phyloP scores from a whole-genome alignment of 202 grass and related monocot genomes.

The Digitaria exilis region DNA sequence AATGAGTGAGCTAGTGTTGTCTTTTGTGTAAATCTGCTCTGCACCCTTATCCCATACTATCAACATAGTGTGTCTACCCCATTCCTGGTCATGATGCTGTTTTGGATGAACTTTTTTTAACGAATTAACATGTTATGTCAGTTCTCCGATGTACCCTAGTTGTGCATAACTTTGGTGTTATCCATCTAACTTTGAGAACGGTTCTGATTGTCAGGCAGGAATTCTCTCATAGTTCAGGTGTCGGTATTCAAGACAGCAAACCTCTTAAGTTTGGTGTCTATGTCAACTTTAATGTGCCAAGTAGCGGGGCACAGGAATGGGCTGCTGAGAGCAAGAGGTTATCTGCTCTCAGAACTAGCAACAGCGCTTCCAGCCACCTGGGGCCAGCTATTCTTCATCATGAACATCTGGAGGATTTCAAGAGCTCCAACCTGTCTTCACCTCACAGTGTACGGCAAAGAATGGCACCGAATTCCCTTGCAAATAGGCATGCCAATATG shows the following conservation, averaged over 20 bases:
- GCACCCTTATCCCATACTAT: neutral
- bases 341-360: conserved; percentile 31
- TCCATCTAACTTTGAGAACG: conserved; percentile 25
- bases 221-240: conserved; percentile 38
- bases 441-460: conserved; percentile 35
- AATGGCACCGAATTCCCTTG: conserved; percentile 45
- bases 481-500: conserved; percentile 36
- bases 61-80: neutral
- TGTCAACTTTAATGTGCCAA: conserved; percentile 33
- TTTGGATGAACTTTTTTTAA: conserved; percentile 2
- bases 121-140: neutral
- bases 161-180: neutral
- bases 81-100: neutral
- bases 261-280: conserved; percentile 21
- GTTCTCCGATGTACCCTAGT: neutral
- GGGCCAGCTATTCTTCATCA: conserved; percentile 32
- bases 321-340: conserved; percentile 44
- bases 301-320: conserved; percentile 27
- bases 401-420: conserved; percentile 48
- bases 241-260: conserved; percentile 21
- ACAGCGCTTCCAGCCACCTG: conserved; percentile 22
- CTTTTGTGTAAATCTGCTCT: neutral
- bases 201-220: conserved; percentile 37
- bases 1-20: neutral
- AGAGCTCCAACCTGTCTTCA: conserved; percentile 37